Evolutionary conservation across 2,329 filamentous ascomycete genomes (phyloP).

Genomic region (Aspergillus versicolor): DNA sequence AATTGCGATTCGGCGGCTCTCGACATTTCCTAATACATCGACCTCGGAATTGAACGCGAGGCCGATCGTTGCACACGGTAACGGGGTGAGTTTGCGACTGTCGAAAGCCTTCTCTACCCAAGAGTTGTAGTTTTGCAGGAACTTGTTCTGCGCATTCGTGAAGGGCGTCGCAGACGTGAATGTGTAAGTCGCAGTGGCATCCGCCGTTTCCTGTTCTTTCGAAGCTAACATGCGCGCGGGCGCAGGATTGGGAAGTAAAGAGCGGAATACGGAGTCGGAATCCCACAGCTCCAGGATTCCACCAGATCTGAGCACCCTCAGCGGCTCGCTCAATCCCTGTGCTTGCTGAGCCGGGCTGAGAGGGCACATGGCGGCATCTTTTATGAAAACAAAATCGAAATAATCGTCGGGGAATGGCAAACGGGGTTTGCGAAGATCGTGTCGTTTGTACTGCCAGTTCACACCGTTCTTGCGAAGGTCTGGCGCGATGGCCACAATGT

Average conservation of each 20-base stretch:
- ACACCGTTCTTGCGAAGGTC: slow-evolving; percentile 69
- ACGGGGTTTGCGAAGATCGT: slow-evolving; percentile 73
- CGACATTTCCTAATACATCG: slow-evolving; percentile 67
- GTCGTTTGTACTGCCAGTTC: slow-evolving; percentile 84
- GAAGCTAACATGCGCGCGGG: slow-evolving; percentile 57
- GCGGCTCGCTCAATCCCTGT: slow-evolving; percentile 66
- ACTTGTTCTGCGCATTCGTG: slow-evolving; percentile 76
- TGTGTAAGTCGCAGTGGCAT: slow-evolving; percentile 74
- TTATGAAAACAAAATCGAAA: slow-evolving; percentile 86
- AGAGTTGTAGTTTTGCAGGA: slow-evolving; percentile 75
- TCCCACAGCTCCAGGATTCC: slow-evolving; percentile 89
- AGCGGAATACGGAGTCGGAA: slow-evolving; percentile 78
- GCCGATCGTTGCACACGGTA: slow-evolving; percentile 75
- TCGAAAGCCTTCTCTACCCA: slow-evolving; percentile 80
- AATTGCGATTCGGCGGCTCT: slow-evolving; percentile 77
- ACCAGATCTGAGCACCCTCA: slow-evolving; percentile 73
- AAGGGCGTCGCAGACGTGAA: slow-evolving; percentile 82
- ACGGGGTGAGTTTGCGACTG: slow-evolving; percentile 64
- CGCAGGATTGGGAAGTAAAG: slow-evolving; percentile 75
- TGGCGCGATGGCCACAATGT: slow-evolving; percentile 72
- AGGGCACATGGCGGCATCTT: slow-evolving; percentile 74
- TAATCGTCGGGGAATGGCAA: slow-evolving; percentile 76
- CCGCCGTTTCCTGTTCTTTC: slow-evolving; percentile 63
- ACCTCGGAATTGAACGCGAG: slow-evolving; percentile 79
- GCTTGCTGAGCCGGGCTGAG: slow-evolving; percentile 56